phyloP scores from a whole-genome alignment of 768 basidiomycete species.

The Podaxis pistillaris region DNA sequence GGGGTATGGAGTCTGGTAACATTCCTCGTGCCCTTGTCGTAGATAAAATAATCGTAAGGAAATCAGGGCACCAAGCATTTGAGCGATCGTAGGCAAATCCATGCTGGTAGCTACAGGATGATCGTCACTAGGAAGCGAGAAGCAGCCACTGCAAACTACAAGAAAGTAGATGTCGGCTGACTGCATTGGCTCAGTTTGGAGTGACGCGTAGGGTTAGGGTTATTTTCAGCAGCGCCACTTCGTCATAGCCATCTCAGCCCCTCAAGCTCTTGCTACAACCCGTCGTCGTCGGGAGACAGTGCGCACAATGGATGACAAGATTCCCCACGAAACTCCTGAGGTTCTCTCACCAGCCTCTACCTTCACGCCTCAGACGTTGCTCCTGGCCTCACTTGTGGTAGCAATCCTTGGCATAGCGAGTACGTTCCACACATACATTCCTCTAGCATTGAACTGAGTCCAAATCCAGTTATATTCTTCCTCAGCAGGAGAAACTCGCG shows the following conservation, averaged over 20 bases:
- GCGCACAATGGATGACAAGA: constrained; percentile 14
- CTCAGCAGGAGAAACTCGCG: constrained; percentile 42
- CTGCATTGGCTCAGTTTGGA: too few species aligned
- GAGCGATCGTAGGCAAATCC: too few species aligned
- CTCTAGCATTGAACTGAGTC: background rate
- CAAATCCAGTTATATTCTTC: constrained; percentile 39
- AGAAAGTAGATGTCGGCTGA: too few species aligned
- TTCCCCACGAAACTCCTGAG: constrained; percentile 31
- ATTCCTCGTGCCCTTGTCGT: too few species aligned
- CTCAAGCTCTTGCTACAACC: background rate
- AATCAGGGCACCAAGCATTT: too few species aligned
- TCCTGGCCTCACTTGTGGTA: constrained; percentile 40
- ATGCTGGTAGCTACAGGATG: too few species aligned
- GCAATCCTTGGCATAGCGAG: constrained; percentile 43
- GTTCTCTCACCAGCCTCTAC: constrained; percentile 31
- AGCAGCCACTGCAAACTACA: too few species aligned
- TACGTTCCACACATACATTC: constrained; percentile 26
- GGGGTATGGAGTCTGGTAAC: too few species aligned
- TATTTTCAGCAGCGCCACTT: background rate
- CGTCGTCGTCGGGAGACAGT: background rate
- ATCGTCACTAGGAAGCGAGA: too few species aligned
- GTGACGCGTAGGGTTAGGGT: background rate
- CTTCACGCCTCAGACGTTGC: constrained; percentile 38
- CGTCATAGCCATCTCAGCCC: background rate
- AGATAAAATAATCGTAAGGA: too few species aligned